Evolutionary conservation across 257 asterid genomes (phyloP), one percentile per base, ranked within the genome.

Genomic region (Solanum neorickii): DNA sequence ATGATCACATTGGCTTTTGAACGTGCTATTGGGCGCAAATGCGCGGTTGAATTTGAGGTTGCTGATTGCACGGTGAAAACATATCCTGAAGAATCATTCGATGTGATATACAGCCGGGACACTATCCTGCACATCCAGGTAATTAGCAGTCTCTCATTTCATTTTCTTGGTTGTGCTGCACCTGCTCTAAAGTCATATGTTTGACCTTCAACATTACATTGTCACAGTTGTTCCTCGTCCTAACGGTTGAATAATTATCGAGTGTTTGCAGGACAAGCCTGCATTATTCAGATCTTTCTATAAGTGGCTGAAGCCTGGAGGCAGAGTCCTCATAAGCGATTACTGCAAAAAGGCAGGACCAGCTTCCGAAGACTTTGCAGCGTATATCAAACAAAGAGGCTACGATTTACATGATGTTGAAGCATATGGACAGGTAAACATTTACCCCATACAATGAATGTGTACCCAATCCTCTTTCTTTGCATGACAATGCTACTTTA

Each of bases 301-400:
- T 94, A 93, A 94, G 91, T 97, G 99, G 99, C 92, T 97, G 91
- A 96, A 97, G 91, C 99, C 99, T 3, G 99, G 99, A 60, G 99
- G 99, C 85, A 95, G 89, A 90, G 95, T 97, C 85, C 97, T 97
- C 59, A 96, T 95, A 49, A 95, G 94, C 52, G 99, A 97, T 89
- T 97, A 97, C 91, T 84, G 87, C 83, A 85, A 70, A 85, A 85
- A 56, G 33, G 47, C 82, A 68, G 87, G 87, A 31, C 44, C 83
- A 46, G 35, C 83, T 2, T 85, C 83, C 15, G 83, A 70, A 85
- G 87, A 85, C 73, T 85, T 85, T 85, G 82, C 69, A 68, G 83
- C 1, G 1, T 85, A 85, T 70, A 85, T 85, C 80, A 85, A 85
- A 60, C 87, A 85, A 69, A 85, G 87, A 74, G 83, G 87, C 9